Conservation (phyloP, 495 filamentous ascomycete genomes). For the Friedmanniomyces endolithicus region DNA sequence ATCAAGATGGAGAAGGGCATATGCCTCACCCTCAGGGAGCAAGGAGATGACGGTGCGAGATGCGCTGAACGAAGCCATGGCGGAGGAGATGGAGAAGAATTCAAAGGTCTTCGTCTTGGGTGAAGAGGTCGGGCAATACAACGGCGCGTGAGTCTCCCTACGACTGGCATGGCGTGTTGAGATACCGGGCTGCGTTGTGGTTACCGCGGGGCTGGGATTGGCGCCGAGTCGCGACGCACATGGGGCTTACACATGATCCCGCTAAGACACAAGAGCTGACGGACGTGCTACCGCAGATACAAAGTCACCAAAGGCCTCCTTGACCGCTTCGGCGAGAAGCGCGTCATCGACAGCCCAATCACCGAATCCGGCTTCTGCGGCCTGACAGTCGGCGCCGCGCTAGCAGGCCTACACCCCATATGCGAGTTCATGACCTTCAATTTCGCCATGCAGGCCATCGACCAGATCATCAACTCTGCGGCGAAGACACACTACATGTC, state of each 20-base stretch:
- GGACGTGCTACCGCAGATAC: constrained; percentile 45
- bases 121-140: constrained; percentile 98
- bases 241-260: not conserved
- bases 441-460: constrained; percentile 99
- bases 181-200: not conserved
- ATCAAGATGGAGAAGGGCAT: constrained; percentile 26
- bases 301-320: constrained; percentile 96
- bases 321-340: constrained; percentile 92
- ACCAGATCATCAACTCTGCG: constrained; percentile 98
- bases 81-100: constrained; percentile 91
- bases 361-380: constrained; percentile 91
- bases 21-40: constrained; percentile 39
- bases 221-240: no score
- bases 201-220: not conserved
- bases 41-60: constrained; percentile 97
- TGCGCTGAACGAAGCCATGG: constrained; percentile 91
- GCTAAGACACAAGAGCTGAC: constrained; percentile 4
- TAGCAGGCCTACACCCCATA: constrained; percentile 86
- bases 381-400: constrained; percentile 83
- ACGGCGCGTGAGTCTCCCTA: constrained; percentile 62
- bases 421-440: constrained; percentile 99
- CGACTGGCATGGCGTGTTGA: not conserved
- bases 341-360: constrained; percentile 96
- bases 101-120: constrained; percentile 88
- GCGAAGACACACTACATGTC: constrained; percentile 99